phyloP scores from a whole-genome alignment of 768 basidiomycete genomes.

The Gyrodon lividus region DNA sequence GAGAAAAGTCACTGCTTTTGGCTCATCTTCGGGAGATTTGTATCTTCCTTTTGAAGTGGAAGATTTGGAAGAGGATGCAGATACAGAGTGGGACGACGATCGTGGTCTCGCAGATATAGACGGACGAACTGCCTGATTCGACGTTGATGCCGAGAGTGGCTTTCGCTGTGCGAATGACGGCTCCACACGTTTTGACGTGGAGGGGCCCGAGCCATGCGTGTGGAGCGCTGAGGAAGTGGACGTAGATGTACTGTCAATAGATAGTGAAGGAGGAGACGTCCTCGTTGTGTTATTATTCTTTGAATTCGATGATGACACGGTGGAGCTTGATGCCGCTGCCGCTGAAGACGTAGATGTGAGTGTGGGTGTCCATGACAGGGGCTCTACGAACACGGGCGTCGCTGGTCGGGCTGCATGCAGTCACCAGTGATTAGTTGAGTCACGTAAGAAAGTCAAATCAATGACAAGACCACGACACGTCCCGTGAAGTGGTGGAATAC shows the following conservation, averaged over 20 bases:
- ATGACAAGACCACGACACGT: background rate
- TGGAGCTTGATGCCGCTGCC: background rate
- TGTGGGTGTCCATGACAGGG: slow-evolving; percentile 16
- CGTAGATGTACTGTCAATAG: background rate
- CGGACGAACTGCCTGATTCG: slow-evolving; percentile 9
- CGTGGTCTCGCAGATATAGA: slow-evolving; percentile 9
- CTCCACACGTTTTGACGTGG: slow-evolving; percentile 5
- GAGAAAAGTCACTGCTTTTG: slow-evolving; percentile 23
- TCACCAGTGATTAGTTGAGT: background rate
- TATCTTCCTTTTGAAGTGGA: background rate
- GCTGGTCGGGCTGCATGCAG: slow-evolving; percentile 16
- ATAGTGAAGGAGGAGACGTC: slow-evolving; percentile 7
- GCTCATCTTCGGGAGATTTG: slow-evolving; percentile 17
- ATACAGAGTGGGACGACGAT: slow-evolving; percentile 18
- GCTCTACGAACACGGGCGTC: slow-evolving; percentile 7
- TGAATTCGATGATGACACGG: slow-evolving; percentile 11
- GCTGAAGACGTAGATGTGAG: slow-evolving; percentile 7
- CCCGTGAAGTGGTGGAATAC: slow-evolving; percentile 1
- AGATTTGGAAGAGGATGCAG: background rate
- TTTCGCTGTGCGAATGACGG: slow-evolving; percentile 11
- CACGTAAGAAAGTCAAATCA: background rate
- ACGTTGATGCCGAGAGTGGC: slow-evolving; percentile 20
- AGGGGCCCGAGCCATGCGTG: slow-evolving; percentile 5
- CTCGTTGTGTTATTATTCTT: background rate
- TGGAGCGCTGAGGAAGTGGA: background rate